Base-by-base conservation (phyloP, 106 monocot genomes). In the Apostasia ramifera region DNA sequence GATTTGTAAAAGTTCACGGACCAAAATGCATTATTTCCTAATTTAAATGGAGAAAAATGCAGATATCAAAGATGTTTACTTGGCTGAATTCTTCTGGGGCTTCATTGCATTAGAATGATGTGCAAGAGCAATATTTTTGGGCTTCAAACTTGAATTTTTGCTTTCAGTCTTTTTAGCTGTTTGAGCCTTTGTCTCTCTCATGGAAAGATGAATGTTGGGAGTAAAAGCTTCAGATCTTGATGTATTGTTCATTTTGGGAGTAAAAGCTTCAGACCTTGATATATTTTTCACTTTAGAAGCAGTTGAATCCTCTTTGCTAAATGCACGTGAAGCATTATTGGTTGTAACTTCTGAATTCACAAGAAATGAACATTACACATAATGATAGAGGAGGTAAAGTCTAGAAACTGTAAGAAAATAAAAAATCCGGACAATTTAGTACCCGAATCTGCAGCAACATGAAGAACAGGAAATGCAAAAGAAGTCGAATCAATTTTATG, bases 381-480 rank as follows among this genome's bases (percentile, higher is more conserved):
- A n/a, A 44, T 3, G 44, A 13, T 44, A 62, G 44, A 12, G 42
- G 62, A 3, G 8, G 59, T 41, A 40, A 11, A 44, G 38, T 44
- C 26, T 26, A 26, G 26, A 26, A 26, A 26, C 26, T 26, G 26
- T 26, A 26, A 26, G 26, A 26, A 26, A 26, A 26, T 26, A 26
- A 26, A 26, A 56, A 52, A 50, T 26, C 38, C 57, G 5, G 12
- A 64, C 44, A 68, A 11, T 59, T 44, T 66, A 49, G 39, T 71
- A 79, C 84, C 77, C 63, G 57, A n/a, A 15, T 42, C 37, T 59
- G 44, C 14, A 37, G 15, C 26, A 43, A 48, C 58, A 51, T 71
- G 70, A 70, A 69, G 77, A 68, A 66, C 58, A 63, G 86, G 81
- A 48, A 79, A 70, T 37, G 60, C 66, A 59, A 81, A 78, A 44